A percentile compares a stretch with the other conserved stretches of the same genome.
These are phyloP conservation scores for Phytomonas francai DNA, from an alignment of 208 protist genomes.

Conservation along the genomic window DNA sequence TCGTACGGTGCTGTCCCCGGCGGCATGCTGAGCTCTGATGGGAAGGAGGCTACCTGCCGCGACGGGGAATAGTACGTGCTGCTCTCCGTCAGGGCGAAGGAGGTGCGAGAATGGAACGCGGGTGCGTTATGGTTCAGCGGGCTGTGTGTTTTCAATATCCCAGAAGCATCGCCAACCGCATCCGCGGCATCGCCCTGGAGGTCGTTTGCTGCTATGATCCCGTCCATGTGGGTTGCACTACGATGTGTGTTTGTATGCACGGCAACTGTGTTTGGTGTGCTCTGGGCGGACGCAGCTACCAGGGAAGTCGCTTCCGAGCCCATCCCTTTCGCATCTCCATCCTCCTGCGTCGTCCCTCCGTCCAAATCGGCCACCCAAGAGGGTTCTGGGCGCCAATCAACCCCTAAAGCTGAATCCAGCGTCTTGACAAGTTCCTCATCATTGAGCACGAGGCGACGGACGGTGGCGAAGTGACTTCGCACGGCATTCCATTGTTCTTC, in stretches of 20 bases:
- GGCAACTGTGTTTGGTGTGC: neutral
- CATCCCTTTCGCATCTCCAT: neutral
- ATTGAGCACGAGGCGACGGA: conserved; percentile 33
- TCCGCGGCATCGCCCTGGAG: neutral
- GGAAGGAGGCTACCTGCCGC: conserved; percentile 26
- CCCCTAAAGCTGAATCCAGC: conserved; percentile 26
- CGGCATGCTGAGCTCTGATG: conserved; percentile 21
- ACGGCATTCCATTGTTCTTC: conserved; percentile 42
- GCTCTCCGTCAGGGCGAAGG: conserved; percentile 20
- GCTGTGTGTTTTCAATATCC: conserved; percentile 7
- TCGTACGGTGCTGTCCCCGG: neutral
- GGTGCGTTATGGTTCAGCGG: conserved; percentile 23
- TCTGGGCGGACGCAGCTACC: neutral
- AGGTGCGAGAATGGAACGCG: conserved; percentile 21
- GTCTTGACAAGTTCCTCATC: conserved; percentile 28
- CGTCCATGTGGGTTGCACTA: neutral
- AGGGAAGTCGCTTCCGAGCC: neutral
- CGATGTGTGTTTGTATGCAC: neutral
- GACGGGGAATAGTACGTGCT: conserved; percentile 32
- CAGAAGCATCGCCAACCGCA: neutral
- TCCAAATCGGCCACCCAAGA: neutral
- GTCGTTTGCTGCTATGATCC: neutral
- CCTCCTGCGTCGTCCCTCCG: neutral
- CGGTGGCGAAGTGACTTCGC: conserved; percentile 20
- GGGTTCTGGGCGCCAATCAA: conserved; percentile 21